Conservation (phyloP, 192 early-diverging fungal species). For the Coemansia sp. region DNA sequence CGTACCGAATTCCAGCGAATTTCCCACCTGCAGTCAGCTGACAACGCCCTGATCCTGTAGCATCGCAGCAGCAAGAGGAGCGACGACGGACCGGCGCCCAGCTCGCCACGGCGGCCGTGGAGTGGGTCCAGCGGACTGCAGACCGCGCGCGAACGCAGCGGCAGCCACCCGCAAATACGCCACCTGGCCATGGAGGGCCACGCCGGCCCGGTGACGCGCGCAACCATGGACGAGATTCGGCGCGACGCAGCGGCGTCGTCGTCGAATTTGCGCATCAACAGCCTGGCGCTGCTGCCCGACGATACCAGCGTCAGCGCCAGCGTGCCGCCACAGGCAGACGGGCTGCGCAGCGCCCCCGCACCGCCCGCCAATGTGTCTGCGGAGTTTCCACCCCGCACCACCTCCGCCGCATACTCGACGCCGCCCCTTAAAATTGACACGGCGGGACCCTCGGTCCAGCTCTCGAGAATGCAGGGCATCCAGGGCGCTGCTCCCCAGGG, state of each 20-base stretch:
- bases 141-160: conserved; percentile 31
- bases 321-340: conserved; percentile 4
- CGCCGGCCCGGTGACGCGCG: conserved; percentile 41
- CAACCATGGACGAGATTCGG: conserved; percentile 52
- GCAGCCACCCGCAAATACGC: conserved; percentile 47
- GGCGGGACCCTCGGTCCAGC: not conserved
- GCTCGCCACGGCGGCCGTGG: conserved; percentile 27
- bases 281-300: conserved; percentile 7
- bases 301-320: conserved; percentile 9
- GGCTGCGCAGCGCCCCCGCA: conserved; percentile 2
- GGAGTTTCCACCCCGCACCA: conserved; percentile 43
- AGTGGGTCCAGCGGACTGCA: conserved; percentile 15
- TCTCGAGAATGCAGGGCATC: conserved; percentile 1
- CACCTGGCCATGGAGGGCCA: conserved; percentile 51
- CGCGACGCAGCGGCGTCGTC: conserved; percentile 34
- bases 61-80: conserved; percentile 25
- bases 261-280: conserved; percentile 44
- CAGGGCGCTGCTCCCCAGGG: not conserved
- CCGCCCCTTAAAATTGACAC: conserved; percentile 30
- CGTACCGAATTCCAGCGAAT: not conserved
- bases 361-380: not conserved
- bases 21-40: not conserved
- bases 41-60: no score
- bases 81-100: conserved; percentile 26
- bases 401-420: conserved; percentile 14